A percentile compares a stretch with the other conserved stretches of the same genome.
phyloP scores from a whole-genome alignment of 306 rosid species.

The Castanea crenata region DNA sequence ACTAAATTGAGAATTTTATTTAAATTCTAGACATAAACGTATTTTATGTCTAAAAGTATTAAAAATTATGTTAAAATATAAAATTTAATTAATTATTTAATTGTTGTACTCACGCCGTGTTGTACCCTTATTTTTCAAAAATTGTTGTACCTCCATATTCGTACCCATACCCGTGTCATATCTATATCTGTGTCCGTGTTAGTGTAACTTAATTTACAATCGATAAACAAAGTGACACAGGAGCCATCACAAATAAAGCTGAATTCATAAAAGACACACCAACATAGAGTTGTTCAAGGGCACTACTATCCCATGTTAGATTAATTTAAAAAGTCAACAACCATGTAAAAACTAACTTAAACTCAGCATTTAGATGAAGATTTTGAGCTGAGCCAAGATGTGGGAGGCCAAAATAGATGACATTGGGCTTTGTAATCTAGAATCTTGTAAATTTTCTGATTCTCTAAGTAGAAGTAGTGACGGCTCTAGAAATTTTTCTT shows the following conservation, averaged over 20 bases:
- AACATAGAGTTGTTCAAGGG: not conserved
- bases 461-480: not conserved
- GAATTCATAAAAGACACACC: not conserved
- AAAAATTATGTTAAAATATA: too few species aligned
- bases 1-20: too few species aligned
- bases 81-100: too few species aligned
- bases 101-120: too few species aligned
- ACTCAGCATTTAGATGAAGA: not conserved
- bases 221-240: not conserved
- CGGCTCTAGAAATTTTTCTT: too few species aligned
- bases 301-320: not conserved
- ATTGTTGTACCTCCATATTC: too few species aligned
- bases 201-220: too few species aligned
- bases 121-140: too few species aligned
- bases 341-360: not conserved
- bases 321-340: not conserved
- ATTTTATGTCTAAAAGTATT: too few species aligned
- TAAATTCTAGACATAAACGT: too few species aligned
- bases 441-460: not conserved
- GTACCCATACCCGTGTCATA: too few species aligned
- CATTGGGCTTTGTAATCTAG: not conserved
- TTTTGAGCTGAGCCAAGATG: not conserved
- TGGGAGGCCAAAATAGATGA: slow-evolving; percentile 26
- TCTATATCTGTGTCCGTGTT: too few species aligned
- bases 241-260: not conserved